Evolutionary conservation across 2,329 filamentous ascomycete species (phyloP).

Genomic region (Alternaria solani): DNA sequence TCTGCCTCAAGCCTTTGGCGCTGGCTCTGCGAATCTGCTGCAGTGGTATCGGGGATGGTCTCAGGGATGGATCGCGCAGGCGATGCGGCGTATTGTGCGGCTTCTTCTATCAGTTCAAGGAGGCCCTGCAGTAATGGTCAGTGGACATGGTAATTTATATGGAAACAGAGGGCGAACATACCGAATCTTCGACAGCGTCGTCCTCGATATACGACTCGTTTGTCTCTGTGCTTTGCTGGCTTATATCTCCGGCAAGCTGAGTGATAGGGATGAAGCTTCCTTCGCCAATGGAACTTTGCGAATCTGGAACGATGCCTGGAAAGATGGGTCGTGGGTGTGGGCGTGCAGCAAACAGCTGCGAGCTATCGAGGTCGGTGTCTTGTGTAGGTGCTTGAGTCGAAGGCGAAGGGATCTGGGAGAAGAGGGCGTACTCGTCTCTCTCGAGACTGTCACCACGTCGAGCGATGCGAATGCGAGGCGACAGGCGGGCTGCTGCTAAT

Average conservation of each 20-base stretch:
- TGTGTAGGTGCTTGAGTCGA: slow-evolving; percentile 4
- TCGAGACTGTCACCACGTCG: slow-evolving; percentile 27
- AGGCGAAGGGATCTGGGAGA: slow-evolving; percentile 27
- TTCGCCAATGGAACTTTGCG: slow-evolving; percentile 34
- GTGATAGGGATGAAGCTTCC: slow-evolving; percentile 35
- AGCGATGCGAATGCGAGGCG: slow-evolving; percentile 27
- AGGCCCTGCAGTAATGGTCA: slow-evolving; percentile 24
- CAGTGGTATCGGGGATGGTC: slow-evolving; percentile 32
- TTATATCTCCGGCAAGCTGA: slow-evolving; percentile 26
- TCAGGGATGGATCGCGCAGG: slow-evolving; percentile 38
- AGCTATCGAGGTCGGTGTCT: slow-evolving; percentile 27
- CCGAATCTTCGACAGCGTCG: slow-evolving; percentile 21
- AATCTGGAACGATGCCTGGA: slow-evolving; percentile 38
- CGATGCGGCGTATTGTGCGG: slow-evolving; percentile 19
- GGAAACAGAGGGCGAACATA: not conserved
- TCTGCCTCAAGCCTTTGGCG: slow-evolving; percentile 7
- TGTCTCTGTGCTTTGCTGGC: slow-evolving; percentile 8
- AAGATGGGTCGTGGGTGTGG: slow-evolving; percentile 8
- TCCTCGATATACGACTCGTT: slow-evolving; percentile 13
- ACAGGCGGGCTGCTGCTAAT: slow-evolving; percentile 1
- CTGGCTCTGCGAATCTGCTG: slow-evolving; percentile 28
- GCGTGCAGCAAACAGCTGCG: slow-evolving; percentile 22
- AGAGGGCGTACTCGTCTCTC: slow-evolving; percentile 30
- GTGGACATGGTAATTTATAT: not conserved
- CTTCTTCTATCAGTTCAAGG: slow-evolving; percentile 23